Base-by-base conservation (phyloP, 2,329 filamentous ascomycete species). In the Cytospora piceae region DNA sequence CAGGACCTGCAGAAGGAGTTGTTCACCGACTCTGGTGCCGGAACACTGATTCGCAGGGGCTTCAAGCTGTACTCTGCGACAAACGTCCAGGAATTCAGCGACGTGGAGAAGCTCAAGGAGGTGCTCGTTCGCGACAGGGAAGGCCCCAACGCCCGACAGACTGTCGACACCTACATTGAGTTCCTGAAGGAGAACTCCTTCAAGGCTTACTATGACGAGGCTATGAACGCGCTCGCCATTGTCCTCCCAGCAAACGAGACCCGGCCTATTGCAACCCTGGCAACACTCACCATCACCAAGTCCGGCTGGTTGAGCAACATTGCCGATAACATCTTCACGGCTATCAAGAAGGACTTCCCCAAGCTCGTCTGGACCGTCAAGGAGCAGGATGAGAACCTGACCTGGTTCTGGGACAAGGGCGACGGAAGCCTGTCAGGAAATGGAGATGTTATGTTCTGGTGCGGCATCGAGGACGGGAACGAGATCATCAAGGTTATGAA, bases 331-430 rank as follows among this genome's bases (percentile, higher is more conserved):
- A 91, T 98, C 65, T 97, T 98, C 77, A 87, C 90, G 69, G 90
- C 91, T 69, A 91, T 98, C 77, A 96, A 94, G 84, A 96, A 96
- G 79, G 94, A 97, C 74, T 91, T 94, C 77, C 89, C 93, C 63
- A 93, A 90, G 80, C 84, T 98, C 70, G 91, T 93, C 69, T 99
- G 94, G 94, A 96, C 93, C n/a, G 94, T 97, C 67, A 94, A 92
- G 81, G 90, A 94, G 74, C 91, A 96, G 71, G 94, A 98, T 73
- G 94, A 98, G 84, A 97, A 98, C 77, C 83, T 98, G 72, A 94
- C 93, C 14, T 98, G 94, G 95, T 97, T 98, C 83, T 96, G 96
- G 71, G 94, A 97, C 79, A 97, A 97, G 84, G 91, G 94, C 12
- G 93, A 97, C 72, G 94, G 95, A 64, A 97, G 92, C 78, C 86